A percentile compares a stretch with the other conserved stretches of the same genome.
phyloP scores from a whole-genome alignment of 768 basidiomycete genomes.

The Mycena leptocephala region DNA sequence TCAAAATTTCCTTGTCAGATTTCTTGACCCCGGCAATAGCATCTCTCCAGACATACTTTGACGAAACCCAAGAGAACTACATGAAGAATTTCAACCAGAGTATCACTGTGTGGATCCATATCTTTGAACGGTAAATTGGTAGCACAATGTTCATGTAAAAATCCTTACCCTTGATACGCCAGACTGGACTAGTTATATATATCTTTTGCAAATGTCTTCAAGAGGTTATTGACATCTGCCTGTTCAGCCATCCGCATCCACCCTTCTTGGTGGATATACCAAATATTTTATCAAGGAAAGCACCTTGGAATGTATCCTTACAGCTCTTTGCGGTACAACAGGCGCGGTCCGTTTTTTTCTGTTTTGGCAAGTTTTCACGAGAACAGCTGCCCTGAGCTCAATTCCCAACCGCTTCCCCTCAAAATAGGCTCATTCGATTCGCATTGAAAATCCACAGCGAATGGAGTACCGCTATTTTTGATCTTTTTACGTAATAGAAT shows the following conservation, averaged over 20 bases:
- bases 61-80: not conserved
- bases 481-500: no score
- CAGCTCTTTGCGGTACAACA: no score
- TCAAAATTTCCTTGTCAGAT: conserved; percentile 44
- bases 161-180: no score
- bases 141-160: not conserved
- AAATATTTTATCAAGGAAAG: not conserved
- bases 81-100: not conserved
- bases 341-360: no score
- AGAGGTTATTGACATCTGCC: not conserved
- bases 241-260: not conserved
- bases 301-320: not conserved
- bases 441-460: no score
- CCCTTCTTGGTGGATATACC: not conserved
- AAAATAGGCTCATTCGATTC: no score
- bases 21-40: conserved; percentile 45
- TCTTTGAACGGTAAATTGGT: not conserved
- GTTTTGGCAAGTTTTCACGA: no score
- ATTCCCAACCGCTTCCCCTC: no score
- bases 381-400: no score
- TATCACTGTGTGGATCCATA: conserved; percentile 34
- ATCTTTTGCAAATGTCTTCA: not conserved
- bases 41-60: conserved; percentile 58
- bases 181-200: no score
- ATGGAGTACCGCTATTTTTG: no score